phyloP scores from a whole-genome alignment of 2,329 filamentous ascomycete genomes.

The Pseudogymnoascus sp. region DNA sequence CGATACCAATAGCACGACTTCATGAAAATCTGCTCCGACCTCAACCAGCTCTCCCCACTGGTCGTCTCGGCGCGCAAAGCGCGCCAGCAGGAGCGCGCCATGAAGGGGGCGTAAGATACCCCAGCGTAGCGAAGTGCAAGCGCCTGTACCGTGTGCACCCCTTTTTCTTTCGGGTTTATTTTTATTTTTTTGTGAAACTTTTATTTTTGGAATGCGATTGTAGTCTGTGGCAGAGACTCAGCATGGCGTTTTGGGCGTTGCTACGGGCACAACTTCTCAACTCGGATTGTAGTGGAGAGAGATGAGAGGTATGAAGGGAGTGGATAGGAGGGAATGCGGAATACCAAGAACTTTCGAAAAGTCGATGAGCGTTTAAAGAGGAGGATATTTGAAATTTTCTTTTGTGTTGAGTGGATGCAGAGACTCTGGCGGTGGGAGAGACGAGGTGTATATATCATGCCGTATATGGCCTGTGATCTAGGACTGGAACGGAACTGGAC shows the following conservation, averaged over 20 bases:
- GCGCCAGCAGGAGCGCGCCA: slow-evolving; percentile 74
- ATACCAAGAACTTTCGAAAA: neutral
- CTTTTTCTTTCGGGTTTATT: neutral
- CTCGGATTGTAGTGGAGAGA: slow-evolving; percentile 4
- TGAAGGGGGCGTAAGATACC: slow-evolving; percentile 40
- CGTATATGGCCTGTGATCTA: slow-evolving; percentile 5
- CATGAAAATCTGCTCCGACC: slow-evolving; percentile 66
- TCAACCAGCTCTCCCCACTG: slow-evolving; percentile 72
- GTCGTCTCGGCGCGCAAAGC: slow-evolving; percentile 80
- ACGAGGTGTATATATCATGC: slow-evolving; percentile 3
- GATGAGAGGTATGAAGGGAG: neutral
- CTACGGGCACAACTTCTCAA: neutral
- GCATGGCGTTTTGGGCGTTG: slow-evolving; percentile 2
- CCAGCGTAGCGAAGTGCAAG: neutral
- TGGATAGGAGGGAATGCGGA: neutral
- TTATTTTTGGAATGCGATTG: slow-evolving; percentile 3
- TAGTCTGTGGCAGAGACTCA: slow-evolving; percentile 1
- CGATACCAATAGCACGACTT: slow-evolving; percentile 58
- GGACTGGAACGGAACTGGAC: neutral
- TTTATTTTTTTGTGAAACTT: neutral
- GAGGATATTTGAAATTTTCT: neutral
- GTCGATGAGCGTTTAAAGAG: slow-evolving; percentile 7
- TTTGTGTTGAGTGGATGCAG: neutral
- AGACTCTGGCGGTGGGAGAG: neutral
- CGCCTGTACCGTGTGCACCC: neutral